Conservation (phyloP, 2,329 filamentous ascomycete genomes). For the Monilinia fructicola region DNA sequence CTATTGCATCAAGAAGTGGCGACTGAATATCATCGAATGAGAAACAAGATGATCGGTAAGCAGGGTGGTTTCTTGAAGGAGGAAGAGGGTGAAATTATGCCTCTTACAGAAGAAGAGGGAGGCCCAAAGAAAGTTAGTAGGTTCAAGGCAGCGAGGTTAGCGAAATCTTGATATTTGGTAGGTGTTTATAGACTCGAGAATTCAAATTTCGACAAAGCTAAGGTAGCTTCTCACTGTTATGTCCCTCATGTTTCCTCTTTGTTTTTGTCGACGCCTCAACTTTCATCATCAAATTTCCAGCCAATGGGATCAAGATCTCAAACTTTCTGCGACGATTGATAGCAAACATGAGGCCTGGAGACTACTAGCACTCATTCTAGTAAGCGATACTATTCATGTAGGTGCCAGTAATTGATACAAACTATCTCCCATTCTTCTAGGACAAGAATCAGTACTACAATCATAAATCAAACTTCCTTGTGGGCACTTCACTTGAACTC, state of each 20-base stretch:
- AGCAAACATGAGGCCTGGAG: neutral
- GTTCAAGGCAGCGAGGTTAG: constrained; percentile 70
- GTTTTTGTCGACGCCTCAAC: neutral
- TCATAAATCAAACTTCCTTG: neutral
- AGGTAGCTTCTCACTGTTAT: neutral
- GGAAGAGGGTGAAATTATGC: constrained; percentile 61
- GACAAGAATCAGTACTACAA: neutral
- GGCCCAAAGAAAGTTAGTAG: constrained; percentile 65
- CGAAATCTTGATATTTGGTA: constrained; percentile 39
- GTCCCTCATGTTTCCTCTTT: neutral
- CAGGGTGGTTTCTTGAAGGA: constrained; percentile 79
- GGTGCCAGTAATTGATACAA: neutral
- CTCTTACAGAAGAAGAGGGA: constrained; percentile 65
- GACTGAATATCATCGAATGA: constrained; percentile 76
- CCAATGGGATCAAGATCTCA: neutral
- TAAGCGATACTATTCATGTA: neutral
- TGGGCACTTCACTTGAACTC: neutral
- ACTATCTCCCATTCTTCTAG: neutral
- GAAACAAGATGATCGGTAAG: constrained; percentile 78
- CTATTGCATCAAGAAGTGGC: constrained; percentile 76
- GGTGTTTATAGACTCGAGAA: constrained; percentile 18
- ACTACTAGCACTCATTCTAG: neutral
- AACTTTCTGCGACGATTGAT: neutral
- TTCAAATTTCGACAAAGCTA: constrained; percentile 5
- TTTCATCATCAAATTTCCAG: neutral